Percentiles rank a stretch among this genome's conserved stretches.
phyloP scores from a whole-genome alignment of 805 yeast genomes.

The Candida loeiensis region DNA sequence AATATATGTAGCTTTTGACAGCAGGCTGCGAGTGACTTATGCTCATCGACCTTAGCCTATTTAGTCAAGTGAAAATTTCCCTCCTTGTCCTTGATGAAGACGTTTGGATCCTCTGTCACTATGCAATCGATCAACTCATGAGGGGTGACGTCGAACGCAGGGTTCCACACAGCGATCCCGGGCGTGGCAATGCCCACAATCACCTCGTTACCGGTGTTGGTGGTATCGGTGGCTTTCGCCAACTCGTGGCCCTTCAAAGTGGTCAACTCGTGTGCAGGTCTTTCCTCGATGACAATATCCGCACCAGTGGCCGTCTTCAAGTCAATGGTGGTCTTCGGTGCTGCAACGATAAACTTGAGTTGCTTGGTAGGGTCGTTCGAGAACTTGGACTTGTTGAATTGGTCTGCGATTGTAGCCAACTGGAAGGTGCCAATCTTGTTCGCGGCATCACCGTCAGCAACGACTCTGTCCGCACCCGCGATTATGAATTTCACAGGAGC shows the following conservation, averaged over 20 bases:
- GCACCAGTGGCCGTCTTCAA: slow-evolving; percentile 61
- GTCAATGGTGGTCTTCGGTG: slow-evolving; percentile 91
- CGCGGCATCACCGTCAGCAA: slow-evolving; percentile 91
- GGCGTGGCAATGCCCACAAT: slow-evolving; percentile 83
- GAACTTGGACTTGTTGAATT: slow-evolving; percentile 25
- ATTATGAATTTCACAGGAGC: slow-evolving; percentile 85
- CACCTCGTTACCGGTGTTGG: slow-evolving; percentile 30
- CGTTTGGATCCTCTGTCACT: slow-evolving; percentile 73
- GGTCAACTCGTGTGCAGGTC: slow-evolving; percentile 78
- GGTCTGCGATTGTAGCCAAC: slow-evolving; percentile 68
- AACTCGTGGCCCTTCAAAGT: slow-evolving; percentile 57
- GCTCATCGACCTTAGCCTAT: neutral
- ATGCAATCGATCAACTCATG: slow-evolving; percentile 78
- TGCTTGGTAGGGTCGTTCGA: slow-evolving; percentile 22
- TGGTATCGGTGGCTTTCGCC: slow-evolving; percentile 3
- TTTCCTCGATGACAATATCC: slow-evolving; percentile 78
- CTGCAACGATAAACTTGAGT: slow-evolving; percentile 87
- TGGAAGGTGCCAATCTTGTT: slow-evolving; percentile 96
- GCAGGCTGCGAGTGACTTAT: no score
- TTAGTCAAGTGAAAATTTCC: slow-evolving; percentile 49
- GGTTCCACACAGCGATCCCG: slow-evolving; percentile 88
- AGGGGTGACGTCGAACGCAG: slow-evolving; percentile 93
- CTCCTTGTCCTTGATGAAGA: slow-evolving; percentile 41
- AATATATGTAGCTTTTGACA: no score
- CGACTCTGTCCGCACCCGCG: slow-evolving; percentile 95